A percentile compares a stretch with the other conserved stretches of the same genome.
phyloP scores from a whole-genome alignment of 139 green algal species.

The Chlorella sp. region DNA sequence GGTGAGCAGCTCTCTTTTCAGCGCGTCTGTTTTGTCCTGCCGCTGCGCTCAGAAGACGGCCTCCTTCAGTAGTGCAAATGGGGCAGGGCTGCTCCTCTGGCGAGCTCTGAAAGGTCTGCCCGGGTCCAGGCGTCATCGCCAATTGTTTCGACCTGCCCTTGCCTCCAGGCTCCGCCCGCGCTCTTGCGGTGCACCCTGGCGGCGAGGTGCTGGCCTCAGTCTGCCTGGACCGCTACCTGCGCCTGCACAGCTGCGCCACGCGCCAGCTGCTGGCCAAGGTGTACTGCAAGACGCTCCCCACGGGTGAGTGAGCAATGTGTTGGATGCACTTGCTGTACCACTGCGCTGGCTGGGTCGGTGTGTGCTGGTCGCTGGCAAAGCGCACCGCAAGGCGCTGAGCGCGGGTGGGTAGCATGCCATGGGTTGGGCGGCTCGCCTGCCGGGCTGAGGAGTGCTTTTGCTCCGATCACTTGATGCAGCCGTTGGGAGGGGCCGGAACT shows the following conservation, averaged over 20 bases:
- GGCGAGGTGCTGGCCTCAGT: constrained; percentile 60
- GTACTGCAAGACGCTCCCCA: constrained; percentile 74
- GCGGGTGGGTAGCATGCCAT: neutral
- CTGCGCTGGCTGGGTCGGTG: too few species aligned
- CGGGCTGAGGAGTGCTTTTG: too few species aligned
- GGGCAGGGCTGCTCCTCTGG: too few species aligned
- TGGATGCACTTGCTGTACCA: neutral
- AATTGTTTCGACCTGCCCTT: too few species aligned
- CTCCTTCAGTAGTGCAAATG: too few species aligned
- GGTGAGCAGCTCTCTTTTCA: neutral
- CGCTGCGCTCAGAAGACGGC: too few species aligned
- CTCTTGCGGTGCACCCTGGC: constrained; percentile 54
- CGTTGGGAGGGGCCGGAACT: too few species aligned
- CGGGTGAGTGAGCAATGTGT: constrained; percentile 15
- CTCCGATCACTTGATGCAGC: too few species aligned
- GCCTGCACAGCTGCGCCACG: constrained; percentile 59
- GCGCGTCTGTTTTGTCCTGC: too few species aligned
- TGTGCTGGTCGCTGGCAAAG: neutral
- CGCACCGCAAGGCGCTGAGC: neutral
- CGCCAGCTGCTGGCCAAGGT: constrained; percentile 50
- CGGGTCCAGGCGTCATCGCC: too few species aligned
- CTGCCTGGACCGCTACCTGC: constrained; percentile 71
- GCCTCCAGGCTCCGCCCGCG: constrained; percentile 43
- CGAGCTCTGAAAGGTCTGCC: too few species aligned
- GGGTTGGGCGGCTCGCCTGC: too few species aligned